phyloP scores from a whole-genome alignment of 2,329 filamentous ascomycete species.

The Cercospora janseana region DNA sequence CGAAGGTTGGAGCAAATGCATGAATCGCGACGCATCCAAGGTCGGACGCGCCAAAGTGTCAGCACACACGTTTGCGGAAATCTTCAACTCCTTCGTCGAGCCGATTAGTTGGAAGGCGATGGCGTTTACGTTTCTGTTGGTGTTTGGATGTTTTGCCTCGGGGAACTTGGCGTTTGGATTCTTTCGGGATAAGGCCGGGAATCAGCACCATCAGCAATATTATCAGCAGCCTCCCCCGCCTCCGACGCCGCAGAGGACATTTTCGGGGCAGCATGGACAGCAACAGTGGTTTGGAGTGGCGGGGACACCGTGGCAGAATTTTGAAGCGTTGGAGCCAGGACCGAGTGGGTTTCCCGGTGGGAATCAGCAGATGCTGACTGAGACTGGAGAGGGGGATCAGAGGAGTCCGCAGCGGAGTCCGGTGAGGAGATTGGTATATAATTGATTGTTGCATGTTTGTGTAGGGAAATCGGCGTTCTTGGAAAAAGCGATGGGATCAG shows the following conservation, averaged over 20 bases:
- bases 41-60: conserved; percentile 78
- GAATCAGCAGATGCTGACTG: conserved; percentile 25
- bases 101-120: conserved; percentile 83
- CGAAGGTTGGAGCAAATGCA: conserved; percentile 79
- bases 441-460: conserved; percentile 12
- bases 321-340: conserved; percentile 33
- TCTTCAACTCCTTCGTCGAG: conserved; percentile 91
- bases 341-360: conserved; percentile 31
- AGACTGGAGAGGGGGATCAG: conserved; percentile 34
- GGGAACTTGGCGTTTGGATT: conserved; percentile 61
- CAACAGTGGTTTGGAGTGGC: conserved; percentile 31
- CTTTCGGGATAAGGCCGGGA: conserved; percentile 46
- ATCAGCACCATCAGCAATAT: conserved; percentile 27
- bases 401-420: conserved; percentile 29
- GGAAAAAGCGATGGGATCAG: not conserved
- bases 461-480: no score
- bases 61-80: conserved; percentile 83
- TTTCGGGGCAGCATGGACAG: conserved; percentile 30
- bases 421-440: conserved; percentile 35
- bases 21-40: conserved; percentile 75
- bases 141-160: conserved; percentile 54
- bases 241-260: conserved; percentile 37
- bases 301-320: conserved; percentile 35
- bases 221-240: conserved; percentile 31
- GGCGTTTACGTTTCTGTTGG: conserved; percentile 53